These are phyloP conservation scores for Cadophora luteo-olivacea DNA, from an alignment of 2,329 filamentous ascomycete species.

Conservation along the genomic window DNA sequence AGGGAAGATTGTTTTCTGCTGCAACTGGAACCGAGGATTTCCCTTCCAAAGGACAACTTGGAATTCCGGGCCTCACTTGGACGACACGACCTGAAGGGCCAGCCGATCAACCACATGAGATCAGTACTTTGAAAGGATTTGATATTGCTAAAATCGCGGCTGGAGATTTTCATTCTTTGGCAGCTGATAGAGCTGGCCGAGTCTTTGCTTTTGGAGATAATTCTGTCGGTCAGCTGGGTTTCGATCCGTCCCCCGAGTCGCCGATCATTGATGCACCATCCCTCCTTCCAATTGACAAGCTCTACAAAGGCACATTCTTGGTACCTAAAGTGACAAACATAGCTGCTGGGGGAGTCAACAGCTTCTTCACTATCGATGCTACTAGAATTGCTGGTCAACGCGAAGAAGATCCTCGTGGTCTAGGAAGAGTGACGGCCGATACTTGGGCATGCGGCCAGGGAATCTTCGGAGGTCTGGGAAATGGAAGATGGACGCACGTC, in stretches of 20 bases:
- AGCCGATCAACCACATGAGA: conserved; percentile 83
- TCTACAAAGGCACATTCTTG: conserved; percentile 73
- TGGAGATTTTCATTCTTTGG: conserved; percentile 87
- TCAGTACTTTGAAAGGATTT: conserved; percentile 73
- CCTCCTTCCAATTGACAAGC: conserved; percentile 70
- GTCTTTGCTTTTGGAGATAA: conserved; percentile 94
- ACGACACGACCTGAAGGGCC: conserved; percentile 75
- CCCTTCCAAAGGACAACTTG: conserved; percentile 85
- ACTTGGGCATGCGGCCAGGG: conserved; percentile 89
- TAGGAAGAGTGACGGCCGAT: conserved; percentile 71
- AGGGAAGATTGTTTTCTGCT: conserved; percentile 87
- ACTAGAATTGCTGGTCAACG: conserved; percentile 58
- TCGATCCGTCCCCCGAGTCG: conserved; percentile 69
- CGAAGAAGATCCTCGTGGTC: conserved; percentile 48
- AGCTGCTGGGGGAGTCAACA: conserved; percentile 85
- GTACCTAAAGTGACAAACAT: conserved; percentile 75
- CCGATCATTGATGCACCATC: conserved; percentile 73
- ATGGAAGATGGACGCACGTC: conserved; percentile 87
- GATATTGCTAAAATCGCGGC: conserved; percentile 77
- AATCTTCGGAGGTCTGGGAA: conserved; percentile 83
- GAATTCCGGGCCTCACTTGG: conserved; percentile 84
- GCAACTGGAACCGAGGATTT: conserved; percentile 80
- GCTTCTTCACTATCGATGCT: conserved; percentile 86
- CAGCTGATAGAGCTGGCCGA: conserved; percentile 75
- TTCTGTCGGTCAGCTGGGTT: conserved; percentile 87